Percentiles rank a stretch among this genome's conserved stretches.
These are phyloP conservation scores for Panicum miliaceum DNA, from an alignment of 176 grass and related monocot species.

Conservation along the genomic window DNA sequence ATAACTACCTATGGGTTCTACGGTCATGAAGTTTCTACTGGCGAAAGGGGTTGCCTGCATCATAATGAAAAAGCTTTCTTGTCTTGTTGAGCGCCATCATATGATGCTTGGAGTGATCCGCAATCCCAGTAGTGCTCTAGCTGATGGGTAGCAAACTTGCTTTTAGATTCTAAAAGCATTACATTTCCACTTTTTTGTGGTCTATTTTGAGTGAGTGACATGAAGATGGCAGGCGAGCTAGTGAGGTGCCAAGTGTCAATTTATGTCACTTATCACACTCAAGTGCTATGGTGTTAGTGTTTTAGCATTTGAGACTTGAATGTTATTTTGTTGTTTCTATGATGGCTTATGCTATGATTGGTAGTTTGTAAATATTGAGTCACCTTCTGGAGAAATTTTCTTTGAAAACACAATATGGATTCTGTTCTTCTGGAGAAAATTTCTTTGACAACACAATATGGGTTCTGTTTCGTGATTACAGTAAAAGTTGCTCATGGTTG, in stretches of 20 bases:
- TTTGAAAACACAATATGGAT: background rate
- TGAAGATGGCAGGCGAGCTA: conserved; percentile 2
- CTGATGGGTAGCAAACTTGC: conserved; percentile 38
- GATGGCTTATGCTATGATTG: background rate
- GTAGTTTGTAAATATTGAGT: background rate
- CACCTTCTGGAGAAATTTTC: background rate
- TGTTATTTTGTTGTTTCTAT: background rate
- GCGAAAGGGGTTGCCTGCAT: conserved; percentile 27
- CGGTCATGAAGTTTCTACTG: conserved; percentile 29
- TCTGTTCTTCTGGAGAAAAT: too few relatives aligned
- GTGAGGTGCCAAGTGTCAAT: conserved; percentile 16
- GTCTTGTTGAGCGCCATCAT: conserved; percentile 42
- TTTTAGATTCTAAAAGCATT: conserved; percentile 39
- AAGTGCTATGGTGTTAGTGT: background rate
- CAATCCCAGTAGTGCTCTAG: conserved; percentile 46
- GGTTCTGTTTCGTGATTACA: background rate
- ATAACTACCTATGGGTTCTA: conserved; percentile 3
- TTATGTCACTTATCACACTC: background rate
- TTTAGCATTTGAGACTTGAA: conserved; percentile 18
- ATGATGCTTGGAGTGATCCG: conserved; percentile 46
- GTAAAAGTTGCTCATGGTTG: conserved; percentile 15
- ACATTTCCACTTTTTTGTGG: conserved; percentile 15
- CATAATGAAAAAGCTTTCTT: conserved; percentile 41
- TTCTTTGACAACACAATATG: background rate
- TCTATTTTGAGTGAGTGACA: conserved; percentile 14